Percentiles rank a stretch among this genome's conserved stretches.
Conservation (phyloP, 208 protist species). For the Angomonas ambiguus region DNA sequence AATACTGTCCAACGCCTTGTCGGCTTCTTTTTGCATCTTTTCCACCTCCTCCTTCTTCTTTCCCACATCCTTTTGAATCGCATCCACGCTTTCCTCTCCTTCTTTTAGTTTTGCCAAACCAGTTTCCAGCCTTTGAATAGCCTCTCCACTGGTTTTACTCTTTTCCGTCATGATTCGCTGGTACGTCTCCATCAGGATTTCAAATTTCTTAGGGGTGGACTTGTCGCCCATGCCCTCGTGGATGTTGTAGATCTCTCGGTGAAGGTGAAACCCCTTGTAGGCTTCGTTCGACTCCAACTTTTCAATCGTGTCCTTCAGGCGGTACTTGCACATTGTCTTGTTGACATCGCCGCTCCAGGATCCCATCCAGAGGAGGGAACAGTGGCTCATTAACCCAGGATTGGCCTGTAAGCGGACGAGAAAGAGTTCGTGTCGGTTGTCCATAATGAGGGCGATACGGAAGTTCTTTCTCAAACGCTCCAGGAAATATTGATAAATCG, state of each 20-base stretch:
- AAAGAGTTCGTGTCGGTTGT: conserved; percentile 89
- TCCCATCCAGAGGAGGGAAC: conserved; percentile 94
- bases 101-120: conserved; percentile 95
- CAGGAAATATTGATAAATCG: conserved; percentile 82
- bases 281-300: conserved; percentile 48
- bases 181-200: conserved; percentile 86
- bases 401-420: conserved; percentile 89
- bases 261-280: conserved; percentile 78
- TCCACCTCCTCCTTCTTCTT: conserved; percentile 88
- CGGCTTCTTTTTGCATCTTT: conserved; percentile 91
- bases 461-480: conserved; percentile 88
- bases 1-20: conserved; percentile 93
- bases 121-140: conserved; percentile 77
- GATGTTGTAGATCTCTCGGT: conserved; percentile 81
- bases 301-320: conserved; percentile 67
- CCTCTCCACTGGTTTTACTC: conserved; percentile 61
- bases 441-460: conserved; percentile 93
- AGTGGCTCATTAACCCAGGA: conserved; percentile 92
- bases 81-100: conserved; percentile 88
- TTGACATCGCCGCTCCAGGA: conserved; percentile 86
- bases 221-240: conserved; percentile 59
- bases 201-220: conserved; percentile 83
- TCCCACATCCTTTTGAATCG: conserved; percentile 85
- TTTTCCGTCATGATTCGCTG: conserved; percentile 66
- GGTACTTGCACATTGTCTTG: conserved; percentile 76